Evolutionary conservation across 805 yeast species (phyloP).

Genomic region (Yarrowia sp.): DNA sequence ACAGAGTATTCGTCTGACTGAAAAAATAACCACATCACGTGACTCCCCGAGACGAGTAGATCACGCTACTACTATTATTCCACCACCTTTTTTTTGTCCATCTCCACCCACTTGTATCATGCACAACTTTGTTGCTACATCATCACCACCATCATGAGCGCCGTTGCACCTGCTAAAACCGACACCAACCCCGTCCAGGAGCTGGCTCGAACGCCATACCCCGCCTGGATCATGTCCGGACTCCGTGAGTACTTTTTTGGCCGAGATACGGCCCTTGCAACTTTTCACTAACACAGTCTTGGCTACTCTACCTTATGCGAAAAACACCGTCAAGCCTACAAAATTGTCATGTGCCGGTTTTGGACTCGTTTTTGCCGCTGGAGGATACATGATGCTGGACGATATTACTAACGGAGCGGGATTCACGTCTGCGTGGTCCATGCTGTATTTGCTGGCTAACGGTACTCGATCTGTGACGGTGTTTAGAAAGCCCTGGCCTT

Average conservation of each 20-base stretch:
- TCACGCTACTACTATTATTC: no score
- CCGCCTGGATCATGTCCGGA: constrained; percentile 27
- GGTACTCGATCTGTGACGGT: constrained; percentile 47
- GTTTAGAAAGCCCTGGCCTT: constrained; percentile 51
- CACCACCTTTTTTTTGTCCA: no score
- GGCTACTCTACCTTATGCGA: constrained; percentile 11
- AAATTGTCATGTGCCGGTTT: constrained; percentile 30
- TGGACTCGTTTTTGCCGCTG: constrained; percentile 35
- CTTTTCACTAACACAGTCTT: background rate
- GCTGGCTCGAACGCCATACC: constrained; percentile 25
- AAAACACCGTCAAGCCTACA: constrained; percentile 5
- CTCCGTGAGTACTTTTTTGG: constrained; percentile 1
- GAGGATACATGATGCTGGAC: constrained; percentile 59
- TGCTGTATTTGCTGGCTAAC: constrained; percentile 69
- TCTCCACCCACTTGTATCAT: no score
- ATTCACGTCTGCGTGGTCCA: constrained; percentile 73
- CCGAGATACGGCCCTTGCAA: background rate
- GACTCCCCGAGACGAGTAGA: no score
- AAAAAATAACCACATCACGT: no score
- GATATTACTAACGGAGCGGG: constrained; percentile 80
- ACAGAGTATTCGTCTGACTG: no score
- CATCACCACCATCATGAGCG: background rate
- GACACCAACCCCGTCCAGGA: constrained; percentile 22
- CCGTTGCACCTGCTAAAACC: background rate
- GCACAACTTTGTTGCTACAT: background rate